These are phyloP conservation scores for Hebeloma cylindrosporum DNA, from an alignment of 768 basidiomycete species.

Conservation along the genomic window DNA sequence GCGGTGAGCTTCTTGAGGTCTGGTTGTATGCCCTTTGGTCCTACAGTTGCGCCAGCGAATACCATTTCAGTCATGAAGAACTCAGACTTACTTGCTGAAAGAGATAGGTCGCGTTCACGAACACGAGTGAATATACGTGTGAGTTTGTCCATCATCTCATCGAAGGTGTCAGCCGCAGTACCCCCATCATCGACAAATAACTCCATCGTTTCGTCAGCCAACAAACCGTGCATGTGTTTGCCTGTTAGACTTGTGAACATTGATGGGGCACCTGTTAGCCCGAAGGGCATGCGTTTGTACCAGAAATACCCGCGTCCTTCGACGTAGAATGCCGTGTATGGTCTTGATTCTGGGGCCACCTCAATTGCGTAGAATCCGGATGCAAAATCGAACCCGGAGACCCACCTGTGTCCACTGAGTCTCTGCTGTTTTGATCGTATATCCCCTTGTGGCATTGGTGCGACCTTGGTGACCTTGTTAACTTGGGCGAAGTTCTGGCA, in stretches of 20 bases:
- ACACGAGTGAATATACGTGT: no score
- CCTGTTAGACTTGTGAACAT: constrained; percentile 32
- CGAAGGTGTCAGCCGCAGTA: no score
- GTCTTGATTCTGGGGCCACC: constrained; percentile 16
- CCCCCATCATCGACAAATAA: constrained; percentile 42
- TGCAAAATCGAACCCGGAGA: constrained; percentile 38
- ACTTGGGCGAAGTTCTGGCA: constrained; percentile 38
- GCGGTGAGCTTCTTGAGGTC: constrained; percentile 11
- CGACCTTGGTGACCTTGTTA: constrained; percentile 29
- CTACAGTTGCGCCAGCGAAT: no score
- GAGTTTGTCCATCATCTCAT: no score
- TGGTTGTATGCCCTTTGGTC: no score
- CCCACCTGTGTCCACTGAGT: constrained; percentile 35
- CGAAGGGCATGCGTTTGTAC: constrained; percentile 38
- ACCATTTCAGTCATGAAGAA: no score
- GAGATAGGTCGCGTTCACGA: no score
- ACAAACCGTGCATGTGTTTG: constrained; percentile 22
- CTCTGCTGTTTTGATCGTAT: constrained; percentile 38
- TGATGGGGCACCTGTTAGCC: constrained; percentile 36
- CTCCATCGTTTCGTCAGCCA: constrained; percentile 27
- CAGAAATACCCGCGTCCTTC: constrained; percentile 34
- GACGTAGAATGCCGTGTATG: constrained; percentile 33
- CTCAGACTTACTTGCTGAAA: no score
- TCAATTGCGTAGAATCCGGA: constrained; percentile 34
- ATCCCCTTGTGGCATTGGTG: constrained; percentile 37